These are phyloP conservation scores for Wallemia hederae DNA, from an alignment of 1,284 basidiomycete genomes.

Conservation along the genomic window DNA sequence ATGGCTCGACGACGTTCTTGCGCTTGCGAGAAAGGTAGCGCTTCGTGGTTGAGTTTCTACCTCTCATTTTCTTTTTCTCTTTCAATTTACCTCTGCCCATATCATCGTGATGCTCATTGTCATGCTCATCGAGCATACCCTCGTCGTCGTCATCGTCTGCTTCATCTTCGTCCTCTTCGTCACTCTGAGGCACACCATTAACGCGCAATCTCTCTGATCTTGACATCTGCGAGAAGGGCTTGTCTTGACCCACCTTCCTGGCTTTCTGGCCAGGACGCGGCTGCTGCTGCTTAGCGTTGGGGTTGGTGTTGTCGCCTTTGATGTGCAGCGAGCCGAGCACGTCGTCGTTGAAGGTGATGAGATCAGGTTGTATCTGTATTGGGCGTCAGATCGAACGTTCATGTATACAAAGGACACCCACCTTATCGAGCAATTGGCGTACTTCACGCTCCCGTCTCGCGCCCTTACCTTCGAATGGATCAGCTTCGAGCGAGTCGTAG, in stretches of 20 bases:
- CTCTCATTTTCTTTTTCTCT: slow-evolving; percentile 54
- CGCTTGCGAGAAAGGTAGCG: slow-evolving; percentile 53
- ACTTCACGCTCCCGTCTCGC: slow-evolving; percentile 72
- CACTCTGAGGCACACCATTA: slow-evolving; percentile 40
- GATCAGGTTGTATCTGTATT: slow-evolving; percentile 52
- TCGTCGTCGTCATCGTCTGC: slow-evolving; percentile 12
- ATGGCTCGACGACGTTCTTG: slow-evolving; percentile 73
- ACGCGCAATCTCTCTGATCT: slow-evolving; percentile 39
- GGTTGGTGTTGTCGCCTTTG: slow-evolving; percentile 19
- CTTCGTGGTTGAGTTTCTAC: slow-evolving; percentile 55
- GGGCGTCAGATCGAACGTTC: not conserved
- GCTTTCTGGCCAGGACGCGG: slow-evolving; percentile 19
- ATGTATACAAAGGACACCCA: slow-evolving; percentile 11
- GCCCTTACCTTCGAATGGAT: slow-evolving; percentile 71
- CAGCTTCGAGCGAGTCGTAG: slow-evolving; percentile 74
- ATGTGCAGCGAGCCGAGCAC: slow-evolving; percentile 43
- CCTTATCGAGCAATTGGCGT: slow-evolving; percentile 66
- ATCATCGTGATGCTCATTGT: slow-evolving; percentile 8
- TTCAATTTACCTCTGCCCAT: slow-evolving; percentile 19
- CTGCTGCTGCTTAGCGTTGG: slow-evolving; percentile 26
- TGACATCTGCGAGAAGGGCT: slow-evolving; percentile 38
- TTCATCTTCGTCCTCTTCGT: slow-evolving; percentile 18
- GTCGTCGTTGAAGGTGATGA: slow-evolving; percentile 71
- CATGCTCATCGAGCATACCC: slow-evolving; percentile 8
- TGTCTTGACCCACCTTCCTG: not conserved